phyloP scores from a whole-genome alignment of 2,329 filamentous ascomycete genomes.

The Monascus ruber region DNA sequence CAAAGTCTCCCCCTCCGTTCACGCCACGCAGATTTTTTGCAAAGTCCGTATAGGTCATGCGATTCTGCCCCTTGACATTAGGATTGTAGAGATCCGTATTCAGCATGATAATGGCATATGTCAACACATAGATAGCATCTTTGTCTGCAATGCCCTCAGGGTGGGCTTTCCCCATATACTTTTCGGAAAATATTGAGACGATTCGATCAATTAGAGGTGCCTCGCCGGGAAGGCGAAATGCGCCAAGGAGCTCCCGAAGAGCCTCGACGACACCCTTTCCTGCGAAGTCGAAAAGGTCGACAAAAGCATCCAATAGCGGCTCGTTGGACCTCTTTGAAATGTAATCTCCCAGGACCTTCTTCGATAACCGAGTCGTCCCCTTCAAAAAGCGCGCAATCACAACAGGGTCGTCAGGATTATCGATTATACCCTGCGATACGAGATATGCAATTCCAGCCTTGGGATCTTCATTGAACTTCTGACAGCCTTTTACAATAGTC shows the following conservation, averaged over 20 bases:
- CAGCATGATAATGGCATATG: conserved; percentile 93
- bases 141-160: conserved; percentile 69
- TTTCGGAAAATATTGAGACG: conserved; percentile 73
- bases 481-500: conserved; percentile 74
- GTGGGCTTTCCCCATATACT: conserved; percentile 61
- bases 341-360: conserved; percentile 83
- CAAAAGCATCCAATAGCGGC: conserved; percentile 68
- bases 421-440: conserved; percentile 73
- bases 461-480: conserved; percentile 90
- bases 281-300: conserved; percentile 77
- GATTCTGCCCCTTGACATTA: conserved; percentile 61
- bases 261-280: conserved; percentile 85
- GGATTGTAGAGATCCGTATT: conserved; percentile 97
- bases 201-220: conserved; percentile 88
- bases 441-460: conserved; percentile 81
- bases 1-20: conserved; percentile 77
- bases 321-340: conserved; percentile 87
- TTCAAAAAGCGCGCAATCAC: conserved; percentile 78
- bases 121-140: conserved; percentile 80
- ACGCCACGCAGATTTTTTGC: conserved; percentile 80
- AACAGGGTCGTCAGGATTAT: conserved; percentile 59
- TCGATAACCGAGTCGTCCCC: conserved; percentile 77
- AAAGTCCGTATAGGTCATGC: conserved; percentile 79
- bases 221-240: conserved; percentile 89
- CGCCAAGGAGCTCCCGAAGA: conserved; percentile 71